Percentiles rank a stretch among this genome's conserved stretches.
phyloP scores from a whole-genome alignment of 1,284 basidiomycete genomes.

The Ceratobasidium sp. region DNA sequence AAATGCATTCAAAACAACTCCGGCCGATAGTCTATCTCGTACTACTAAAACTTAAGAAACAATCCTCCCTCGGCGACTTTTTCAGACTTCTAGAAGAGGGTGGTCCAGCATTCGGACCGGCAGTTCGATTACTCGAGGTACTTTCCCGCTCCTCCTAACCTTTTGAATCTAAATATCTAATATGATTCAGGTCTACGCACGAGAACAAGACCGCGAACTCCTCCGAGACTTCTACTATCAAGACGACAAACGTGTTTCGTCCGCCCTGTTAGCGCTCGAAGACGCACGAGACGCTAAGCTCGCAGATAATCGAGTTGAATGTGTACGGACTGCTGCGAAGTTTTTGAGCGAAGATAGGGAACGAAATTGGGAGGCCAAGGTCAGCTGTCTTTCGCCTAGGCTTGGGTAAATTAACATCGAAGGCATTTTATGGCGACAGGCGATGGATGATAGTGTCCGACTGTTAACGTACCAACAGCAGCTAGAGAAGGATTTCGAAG shows the following conservation, averaged over 20 bases:
- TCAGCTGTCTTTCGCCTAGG: slow-evolving; percentile 54
- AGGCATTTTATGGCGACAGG: slow-evolving; percentile 62
- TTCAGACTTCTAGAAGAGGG: slow-evolving; percentile 95
- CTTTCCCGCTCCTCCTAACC: not conserved
- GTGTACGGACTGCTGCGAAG: slow-evolving; percentile 82
- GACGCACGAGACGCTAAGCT: slow-evolving; percentile 69
- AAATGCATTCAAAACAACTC: not conserved
- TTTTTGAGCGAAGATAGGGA: slow-evolving; percentile 97
- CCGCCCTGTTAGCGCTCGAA: slow-evolving; percentile 85
- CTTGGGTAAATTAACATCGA: no score
- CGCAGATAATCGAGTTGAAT: slow-evolving; percentile 42
- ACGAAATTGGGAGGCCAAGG: slow-evolving; percentile 89
- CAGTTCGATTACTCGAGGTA: slow-evolving; percentile 55
- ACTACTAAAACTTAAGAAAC: slow-evolving; percentile 84
- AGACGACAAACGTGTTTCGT: slow-evolving; percentile 94
- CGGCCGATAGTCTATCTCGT: slow-evolving; percentile 83
- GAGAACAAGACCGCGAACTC: slow-evolving; percentile 91
- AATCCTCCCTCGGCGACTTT: slow-evolving; percentile 90
- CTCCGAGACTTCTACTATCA: slow-evolving; percentile 97
- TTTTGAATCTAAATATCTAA: slow-evolving; percentile 64
- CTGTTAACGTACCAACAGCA: slow-evolving; percentile 86
- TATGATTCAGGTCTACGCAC: slow-evolving; percentile 83
- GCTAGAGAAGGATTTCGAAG: slow-evolving; percentile 87
- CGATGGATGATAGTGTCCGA: slow-evolving; percentile 87
- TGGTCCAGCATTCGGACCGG: slow-evolving; percentile 77